Base-by-base conservation (phyloP, 257 asterid species). In the Capsicum pubescens region DNA sequence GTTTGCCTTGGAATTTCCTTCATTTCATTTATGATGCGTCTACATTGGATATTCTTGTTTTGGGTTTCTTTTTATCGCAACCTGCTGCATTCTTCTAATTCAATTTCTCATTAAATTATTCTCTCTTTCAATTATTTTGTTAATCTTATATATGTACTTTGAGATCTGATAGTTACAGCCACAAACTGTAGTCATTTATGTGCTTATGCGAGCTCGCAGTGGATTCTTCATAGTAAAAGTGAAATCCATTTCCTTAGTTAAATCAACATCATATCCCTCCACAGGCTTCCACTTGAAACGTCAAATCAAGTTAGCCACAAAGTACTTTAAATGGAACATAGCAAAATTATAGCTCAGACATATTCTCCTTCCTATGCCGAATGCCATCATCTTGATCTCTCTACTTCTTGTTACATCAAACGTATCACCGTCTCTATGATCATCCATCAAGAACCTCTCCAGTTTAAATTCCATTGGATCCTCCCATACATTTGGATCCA, bases 401-500 rank as follows among this genome's bases (percentile, higher is more conserved):
- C 78, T 5, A 15, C 56, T 69, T n/a, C 56, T 15, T 42, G 35
- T 69, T 16, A 69, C 16, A 69, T 42, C 78, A 69, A 69, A 69
- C 7, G 11, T 12, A 2, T 69, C 35, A 2, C 15, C 32, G 1
- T 26, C 32, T 26, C 32, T 26, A 26, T 26, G 32, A 26, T 26
- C 9, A 69, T 69, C 55, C 56, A 69, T 15, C 32, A 69, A 69
- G 78, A 69, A 69, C 54, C 78, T 69, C 55, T 70, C 79, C 11
- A 56, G 79, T 11, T 44, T 70, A 11, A 42, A 39, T 42, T 15
- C 78, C 15, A 69, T 69, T 3, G 88, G 90, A 32, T 85, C 80
- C 61, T 87, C 86, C 90, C 90, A 87, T 11, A 87, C 85, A 4
- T 79, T 72, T 1, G 87, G 83, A 60, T 87, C 90, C 59, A 77